Conservation (phyloP, 1,139 yeast species). For the Torulaspora pretoriensis region DNA sequence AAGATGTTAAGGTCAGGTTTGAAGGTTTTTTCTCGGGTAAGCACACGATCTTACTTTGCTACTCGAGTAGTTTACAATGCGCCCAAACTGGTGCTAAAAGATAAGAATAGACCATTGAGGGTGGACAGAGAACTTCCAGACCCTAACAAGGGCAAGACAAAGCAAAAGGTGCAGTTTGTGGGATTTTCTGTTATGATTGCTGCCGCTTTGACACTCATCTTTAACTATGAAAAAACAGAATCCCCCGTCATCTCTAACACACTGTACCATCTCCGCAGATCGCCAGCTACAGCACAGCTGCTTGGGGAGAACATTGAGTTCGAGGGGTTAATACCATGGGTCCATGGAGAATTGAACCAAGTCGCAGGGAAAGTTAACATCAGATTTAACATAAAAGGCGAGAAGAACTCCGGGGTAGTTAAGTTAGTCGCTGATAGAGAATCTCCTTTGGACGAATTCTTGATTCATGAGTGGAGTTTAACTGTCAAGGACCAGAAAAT, state of each 20-base stretch:
- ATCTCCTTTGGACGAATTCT: conserved; percentile 52
- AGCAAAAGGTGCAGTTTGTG: conserved; percentile 50
- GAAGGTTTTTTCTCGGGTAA: conserved; percentile 1
- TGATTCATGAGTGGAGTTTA: conserved; percentile 57
- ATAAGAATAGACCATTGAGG: conserved; percentile 45
- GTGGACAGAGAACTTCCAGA: conserved; percentile 70
- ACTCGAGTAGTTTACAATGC: conserved; percentile 15
- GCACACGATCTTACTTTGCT: conserved; percentile 6
- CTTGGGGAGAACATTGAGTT: conserved; percentile 77
- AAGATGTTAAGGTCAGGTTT: conserved; percentile 9
- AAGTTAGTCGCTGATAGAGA: conserved; percentile 58
- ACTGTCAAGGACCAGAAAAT: conserved; percentile 42
- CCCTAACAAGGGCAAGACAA: conserved; percentile 51
- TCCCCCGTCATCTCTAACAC: conserved; percentile 89
- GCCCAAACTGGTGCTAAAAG: conserved; percentile 21
- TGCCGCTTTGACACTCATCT: conserved; percentile 62
- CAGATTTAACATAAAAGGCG: conserved; percentile 65
- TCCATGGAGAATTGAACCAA: conserved; percentile 77
- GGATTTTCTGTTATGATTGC: conserved; percentile 63
- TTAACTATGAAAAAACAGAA: conserved; percentile 87
- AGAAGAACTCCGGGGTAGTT: conserved; percentile 47
- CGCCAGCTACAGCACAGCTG: conserved; percentile 56
- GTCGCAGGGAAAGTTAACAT: conserved; percentile 78
- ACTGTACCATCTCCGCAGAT: conserved; percentile 76
- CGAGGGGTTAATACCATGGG: conserved; percentile 78